Evolutionary conservation across 257 asterid genomes (phyloP), one percentile per base, ranked within the genome.

Genomic region (Lavandula angustifolia): DNA sequence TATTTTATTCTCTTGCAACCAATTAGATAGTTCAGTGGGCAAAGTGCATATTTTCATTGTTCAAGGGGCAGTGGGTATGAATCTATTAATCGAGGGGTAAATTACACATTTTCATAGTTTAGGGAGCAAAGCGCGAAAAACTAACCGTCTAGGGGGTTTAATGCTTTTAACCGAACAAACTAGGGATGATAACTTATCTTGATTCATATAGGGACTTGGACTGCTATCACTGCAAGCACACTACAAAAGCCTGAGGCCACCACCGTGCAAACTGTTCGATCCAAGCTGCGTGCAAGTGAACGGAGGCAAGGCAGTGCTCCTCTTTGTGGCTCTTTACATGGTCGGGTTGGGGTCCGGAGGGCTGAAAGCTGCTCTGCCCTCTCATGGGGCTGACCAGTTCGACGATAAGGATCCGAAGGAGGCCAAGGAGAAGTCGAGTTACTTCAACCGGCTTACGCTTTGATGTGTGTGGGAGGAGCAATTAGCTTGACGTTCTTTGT

Each of bases 311-410:
- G 81, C 91, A 1, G 75, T 58, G 0, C 69, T 87, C 35, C 73
- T 87, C 18, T 84, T 82, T 5, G 57, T 70, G 33, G 77, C 80
- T 17, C 84, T 87, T 55, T 87, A 87, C 67, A 67, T 87, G 47
- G 71, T 80, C 7, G 91, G 80, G 1, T 9, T 82, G 5, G 91
- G 95, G 22, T 76, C 85, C 0, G 88, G 87, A 1, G 95, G 95
- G 0, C 47, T 87, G 7, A 87, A 87, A 55, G 74, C 96, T 0
- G 85, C 96, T 0, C 13, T 88, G 49, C 96, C 96, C 2, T 79
- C 96, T 0, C 96, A 86, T 43, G 92, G 92, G 0, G 96, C 88
- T 0, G 96, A 88, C 52, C 96, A 86, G 74, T 88, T 86, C 9
- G 92, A 86, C 8, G 92, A 86, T 3, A 78, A 74, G 58, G 90